A percentile compares a stretch with the other conserved stretches of the same genome.
Evolutionary conservation across 352 stramenopile species (phyloP).

Genomic region (Globisporangium abappressorium): DNA sequence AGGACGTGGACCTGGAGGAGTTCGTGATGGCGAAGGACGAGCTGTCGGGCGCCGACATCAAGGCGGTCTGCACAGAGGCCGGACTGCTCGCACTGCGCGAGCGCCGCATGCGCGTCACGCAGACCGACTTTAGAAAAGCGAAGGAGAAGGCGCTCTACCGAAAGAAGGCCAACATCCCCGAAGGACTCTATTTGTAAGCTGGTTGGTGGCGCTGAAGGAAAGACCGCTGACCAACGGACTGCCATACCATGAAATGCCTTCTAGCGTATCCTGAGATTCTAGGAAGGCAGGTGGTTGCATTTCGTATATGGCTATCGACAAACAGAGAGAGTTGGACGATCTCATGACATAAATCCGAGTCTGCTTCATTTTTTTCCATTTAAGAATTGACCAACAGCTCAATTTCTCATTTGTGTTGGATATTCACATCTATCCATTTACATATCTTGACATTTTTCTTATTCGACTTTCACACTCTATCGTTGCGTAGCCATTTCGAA

Average conservation of each 20-base stretch:
- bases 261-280: not conserved
- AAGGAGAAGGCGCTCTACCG: constrained; percentile 99
- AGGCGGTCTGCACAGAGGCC: constrained; percentile 99
- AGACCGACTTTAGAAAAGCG: constrained; percentile 99
- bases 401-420: not conserved
- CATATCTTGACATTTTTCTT: constrained; percentile 2
- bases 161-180: constrained; percentile 99
- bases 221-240: not conserved
- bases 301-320: not conserved
- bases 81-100: constrained; percentile 98
- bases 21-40: constrained; percentile 99
- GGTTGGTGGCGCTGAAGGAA: not conserved
- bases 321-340: not conserved
- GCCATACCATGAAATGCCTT: not conserved
- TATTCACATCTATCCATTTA: constrained; percentile 7
- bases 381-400: not conserved
- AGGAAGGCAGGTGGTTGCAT: not conserved
- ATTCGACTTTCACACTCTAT: not conserved
- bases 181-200: constrained; percentile 97
- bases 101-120: constrained; percentile 99
- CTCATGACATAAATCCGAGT: not conserved
- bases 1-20: constrained; percentile 99
- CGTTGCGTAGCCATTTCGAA: not conserved
- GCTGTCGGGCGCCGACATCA: constrained; percentile 99
- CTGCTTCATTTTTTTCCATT: constrained; percentile 12